These are phyloP conservation scores for Mrakia blollopis DNA, from an alignment of 768 basidiomycete genomes.

Conservation along the genomic window DNA sequence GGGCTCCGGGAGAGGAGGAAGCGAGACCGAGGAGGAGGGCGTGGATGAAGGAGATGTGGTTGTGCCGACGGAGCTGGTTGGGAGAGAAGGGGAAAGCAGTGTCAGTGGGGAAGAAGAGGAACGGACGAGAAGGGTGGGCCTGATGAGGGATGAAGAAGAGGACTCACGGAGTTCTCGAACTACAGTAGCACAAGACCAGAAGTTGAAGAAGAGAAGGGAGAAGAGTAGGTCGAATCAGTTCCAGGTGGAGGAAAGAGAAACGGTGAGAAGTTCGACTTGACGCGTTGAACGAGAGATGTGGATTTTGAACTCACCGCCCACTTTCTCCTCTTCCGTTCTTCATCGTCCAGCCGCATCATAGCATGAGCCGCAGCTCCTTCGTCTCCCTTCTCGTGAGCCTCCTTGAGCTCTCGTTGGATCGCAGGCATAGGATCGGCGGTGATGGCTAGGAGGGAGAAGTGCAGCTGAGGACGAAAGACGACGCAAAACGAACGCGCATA, in stretches of 20 bases:
- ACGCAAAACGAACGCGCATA: not conserved
- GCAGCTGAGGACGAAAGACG: conserved; percentile 61
- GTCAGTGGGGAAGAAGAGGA: not conserved
- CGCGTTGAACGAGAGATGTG: too few relatives aligned
- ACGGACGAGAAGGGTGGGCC: not conserved
- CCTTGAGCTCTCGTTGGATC: conserved; percentile 45
- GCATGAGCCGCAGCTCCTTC: conserved; percentile 47
- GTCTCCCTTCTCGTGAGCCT: conserved; percentile 43
- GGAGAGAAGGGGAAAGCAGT: not conserved
- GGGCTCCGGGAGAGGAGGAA: not conserved
- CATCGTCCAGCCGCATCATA: conserved; percentile 47
- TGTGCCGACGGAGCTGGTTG: conserved; percentile 9
- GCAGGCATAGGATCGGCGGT: conserved; percentile 72
- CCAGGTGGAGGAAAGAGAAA: not conserved
- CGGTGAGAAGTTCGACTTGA: not conserved
- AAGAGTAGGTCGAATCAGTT: not conserved
- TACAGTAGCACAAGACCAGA: not conserved
- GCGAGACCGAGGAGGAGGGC: conserved; percentile 25
- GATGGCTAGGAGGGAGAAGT: conserved; percentile 86
- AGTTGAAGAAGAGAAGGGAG: too few relatives aligned
- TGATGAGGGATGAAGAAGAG: not conserved
- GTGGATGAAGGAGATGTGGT: conserved; percentile 15
- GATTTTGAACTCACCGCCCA: conserved; percentile 19
- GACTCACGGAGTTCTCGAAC: conserved; percentile 29
- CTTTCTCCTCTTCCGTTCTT: conserved; percentile 38